Conservation (phyloP, 805 yeast species). For the Teunomyces lycoperdinae region DNA sequence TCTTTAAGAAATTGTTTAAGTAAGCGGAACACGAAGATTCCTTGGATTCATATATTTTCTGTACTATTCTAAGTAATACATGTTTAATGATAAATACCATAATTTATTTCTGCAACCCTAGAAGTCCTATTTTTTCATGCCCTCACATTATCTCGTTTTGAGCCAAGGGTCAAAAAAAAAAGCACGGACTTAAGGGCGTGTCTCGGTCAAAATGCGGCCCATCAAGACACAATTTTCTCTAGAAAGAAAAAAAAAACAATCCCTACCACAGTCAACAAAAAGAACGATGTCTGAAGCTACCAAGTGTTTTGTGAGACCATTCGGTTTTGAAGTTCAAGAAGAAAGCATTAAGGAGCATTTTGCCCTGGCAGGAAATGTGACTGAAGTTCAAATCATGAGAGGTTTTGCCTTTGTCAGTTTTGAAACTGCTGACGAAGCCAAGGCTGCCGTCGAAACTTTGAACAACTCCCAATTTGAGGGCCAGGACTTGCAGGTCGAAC, state of each 20-base stretch:
- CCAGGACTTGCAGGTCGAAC: constrained; percentile 49
- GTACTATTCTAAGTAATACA: constrained; percentile 2
- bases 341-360: constrained; percentile 71
- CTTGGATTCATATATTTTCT: background rate
- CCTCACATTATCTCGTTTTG: background rate
- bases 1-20: constrained; percentile 14
- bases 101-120: too few species aligned
- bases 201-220: background rate
- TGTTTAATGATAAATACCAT: background rate
- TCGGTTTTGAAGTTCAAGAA: constrained; percentile 47
- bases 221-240: background rate
- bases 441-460: constrained; percentile 47
- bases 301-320: constrained; percentile 58
- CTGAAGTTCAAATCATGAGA: constrained; percentile 67
- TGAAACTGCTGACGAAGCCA: constrained; percentile 57
- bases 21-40: background rate
- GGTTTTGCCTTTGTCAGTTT: constrained; percentile 91
- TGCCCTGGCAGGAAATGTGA: constrained; percentile 61
- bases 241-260: background rate
- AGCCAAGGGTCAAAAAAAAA: background rate
- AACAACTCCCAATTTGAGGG: constrained; percentile 48
- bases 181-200: background rate
- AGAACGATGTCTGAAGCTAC: constrained; percentile 13
- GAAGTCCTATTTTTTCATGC: too few species aligned
- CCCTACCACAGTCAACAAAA: background rate